Evolutionary conservation across 2,329 filamentous ascomycete species (phyloP).

Genomic region (Purpureocillium lavendulum): DNA sequence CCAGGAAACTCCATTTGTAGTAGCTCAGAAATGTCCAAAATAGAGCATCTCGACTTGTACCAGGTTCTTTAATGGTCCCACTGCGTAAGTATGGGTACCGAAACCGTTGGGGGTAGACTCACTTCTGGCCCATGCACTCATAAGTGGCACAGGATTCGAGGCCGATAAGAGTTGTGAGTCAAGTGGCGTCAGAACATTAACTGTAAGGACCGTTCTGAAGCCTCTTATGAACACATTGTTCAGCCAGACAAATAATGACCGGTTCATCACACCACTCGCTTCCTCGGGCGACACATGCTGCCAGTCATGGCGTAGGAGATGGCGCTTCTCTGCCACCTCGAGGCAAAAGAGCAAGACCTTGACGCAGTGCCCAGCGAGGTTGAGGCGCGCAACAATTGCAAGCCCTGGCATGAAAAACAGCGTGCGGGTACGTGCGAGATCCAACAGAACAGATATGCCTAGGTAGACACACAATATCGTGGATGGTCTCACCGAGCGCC

Average conservation of each 20-base stretch:
- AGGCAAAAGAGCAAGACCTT: slow-evolving; percentile 20
- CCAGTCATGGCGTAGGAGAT: slow-evolving; percentile 11
- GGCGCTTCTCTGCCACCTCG: slow-evolving; percentile 20
- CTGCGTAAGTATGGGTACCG: no score
- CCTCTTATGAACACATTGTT: slow-evolving; percentile 18
- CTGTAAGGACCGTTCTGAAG: slow-evolving; percentile 13
- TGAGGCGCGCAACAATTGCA: slow-evolving; percentile 13
- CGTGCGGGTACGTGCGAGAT: slow-evolving; percentile 21
- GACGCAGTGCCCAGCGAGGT: slow-evolving; percentile 14
- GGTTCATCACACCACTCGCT: slow-evolving; percentile 19
- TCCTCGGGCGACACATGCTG: slow-evolving; percentile 17
- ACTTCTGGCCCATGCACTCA: slow-evolving; percentile 8
- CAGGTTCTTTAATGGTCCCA: slow-evolving; percentile 9
- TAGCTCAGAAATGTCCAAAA: slow-evolving; percentile 13
- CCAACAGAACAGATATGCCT: slow-evolving; percentile 20
- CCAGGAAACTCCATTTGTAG: slow-evolving; percentile 18
- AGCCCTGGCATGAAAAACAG: slow-evolving; percentile 18
- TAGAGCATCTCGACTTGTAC: slow-evolving; percentile 13
- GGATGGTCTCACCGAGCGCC: slow-evolving; percentile 21
- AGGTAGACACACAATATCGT: slow-evolving; percentile 20
- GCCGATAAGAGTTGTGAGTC: slow-evolving; percentile 10
- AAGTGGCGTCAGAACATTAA: slow-evolving; percentile 9
- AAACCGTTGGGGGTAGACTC: not conserved
- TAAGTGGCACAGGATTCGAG: slow-evolving; percentile 6
- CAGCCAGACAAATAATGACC: slow-evolving; percentile 23